These are phyloP conservation scores for Persicaria tinctoria DNA, from an alignment of 148 eudicot genomes.

Conservation along the genomic window DNA sequence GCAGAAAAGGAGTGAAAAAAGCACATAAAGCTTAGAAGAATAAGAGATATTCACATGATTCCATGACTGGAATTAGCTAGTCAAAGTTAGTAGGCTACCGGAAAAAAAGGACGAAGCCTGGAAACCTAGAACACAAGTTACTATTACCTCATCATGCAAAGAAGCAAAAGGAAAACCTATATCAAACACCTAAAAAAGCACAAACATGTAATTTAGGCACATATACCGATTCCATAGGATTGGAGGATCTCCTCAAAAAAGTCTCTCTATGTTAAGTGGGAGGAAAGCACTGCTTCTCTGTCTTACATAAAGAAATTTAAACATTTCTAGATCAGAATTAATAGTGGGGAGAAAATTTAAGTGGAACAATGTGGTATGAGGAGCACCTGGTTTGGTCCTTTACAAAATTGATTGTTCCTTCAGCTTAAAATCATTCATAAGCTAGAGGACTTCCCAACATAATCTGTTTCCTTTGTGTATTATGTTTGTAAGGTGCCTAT, in stretches of 20 bases:
- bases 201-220: neutral
- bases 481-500: too few species aligned
- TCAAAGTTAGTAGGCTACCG: constrained; percentile 1
- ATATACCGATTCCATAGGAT: neutral
- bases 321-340: too few species aligned
- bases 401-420: too few species aligned
- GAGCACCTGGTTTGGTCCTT: too few species aligned
- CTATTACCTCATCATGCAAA: neutral
- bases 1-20: neutral
- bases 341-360: too few species aligned
- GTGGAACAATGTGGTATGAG: too few species aligned
- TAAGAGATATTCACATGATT: neutral
- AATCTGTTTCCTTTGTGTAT: too few species aligned
- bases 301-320: too few species aligned
- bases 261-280: too few species aligned
- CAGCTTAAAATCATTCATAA: too few species aligned
- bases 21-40: neutral
- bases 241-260: neutral
- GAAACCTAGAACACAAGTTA: neutral
- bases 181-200: neutral
- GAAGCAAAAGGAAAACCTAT: neutral
- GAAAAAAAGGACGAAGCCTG: neutral
- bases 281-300: too few species aligned
- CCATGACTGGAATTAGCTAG: neutral
- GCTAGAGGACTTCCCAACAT: too few species aligned